Conservation (phyloP, 148 eudicot species). For the Rhododendron molle region DNA sequence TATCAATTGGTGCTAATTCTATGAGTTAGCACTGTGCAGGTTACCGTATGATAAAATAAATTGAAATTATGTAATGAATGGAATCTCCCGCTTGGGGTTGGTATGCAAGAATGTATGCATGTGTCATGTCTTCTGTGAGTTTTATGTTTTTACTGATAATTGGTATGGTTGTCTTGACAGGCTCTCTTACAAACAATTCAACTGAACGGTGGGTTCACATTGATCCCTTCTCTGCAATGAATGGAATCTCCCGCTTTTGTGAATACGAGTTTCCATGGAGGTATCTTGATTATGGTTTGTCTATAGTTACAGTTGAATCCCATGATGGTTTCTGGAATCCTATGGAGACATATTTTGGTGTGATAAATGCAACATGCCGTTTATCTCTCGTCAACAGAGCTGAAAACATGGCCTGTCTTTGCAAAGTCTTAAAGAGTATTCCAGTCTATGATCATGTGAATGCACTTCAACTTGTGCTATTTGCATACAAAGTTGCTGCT, state of each 20-base stretch:
- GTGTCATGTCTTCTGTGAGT: not conserved
- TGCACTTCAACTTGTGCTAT: not conserved
- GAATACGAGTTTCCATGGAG: constrained; percentile 76
- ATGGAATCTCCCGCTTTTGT: constrained; percentile 85
- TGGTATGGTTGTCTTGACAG: constrained; percentile 33
- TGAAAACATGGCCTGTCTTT: not conserved
- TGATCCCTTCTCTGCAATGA: constrained; percentile 92
- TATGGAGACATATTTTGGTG: not conserved
- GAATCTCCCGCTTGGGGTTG: not conserved
- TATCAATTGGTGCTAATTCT: not conserved
- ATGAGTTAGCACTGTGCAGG: not conserved
- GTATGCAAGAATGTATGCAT: not conserved
- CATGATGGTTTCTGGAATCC: not conserved
- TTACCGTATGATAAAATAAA: not conserved
- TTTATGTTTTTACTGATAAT: not conserved
- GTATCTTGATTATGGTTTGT: constrained; percentile 27
- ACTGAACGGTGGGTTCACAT: constrained; percentile 66
- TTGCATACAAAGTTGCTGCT: not conserved
- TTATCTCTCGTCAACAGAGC: not conserved
- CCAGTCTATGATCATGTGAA: not conserved
- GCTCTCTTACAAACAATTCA: constrained; percentile 31
- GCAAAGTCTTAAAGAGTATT: not conserved
- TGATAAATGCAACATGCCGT: not conserved
- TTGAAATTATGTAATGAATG: not conserved
- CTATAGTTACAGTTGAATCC: not conserved